Conservation (phyloP, 306 rosid genomes). For the Rosa rugosa region DNA sequence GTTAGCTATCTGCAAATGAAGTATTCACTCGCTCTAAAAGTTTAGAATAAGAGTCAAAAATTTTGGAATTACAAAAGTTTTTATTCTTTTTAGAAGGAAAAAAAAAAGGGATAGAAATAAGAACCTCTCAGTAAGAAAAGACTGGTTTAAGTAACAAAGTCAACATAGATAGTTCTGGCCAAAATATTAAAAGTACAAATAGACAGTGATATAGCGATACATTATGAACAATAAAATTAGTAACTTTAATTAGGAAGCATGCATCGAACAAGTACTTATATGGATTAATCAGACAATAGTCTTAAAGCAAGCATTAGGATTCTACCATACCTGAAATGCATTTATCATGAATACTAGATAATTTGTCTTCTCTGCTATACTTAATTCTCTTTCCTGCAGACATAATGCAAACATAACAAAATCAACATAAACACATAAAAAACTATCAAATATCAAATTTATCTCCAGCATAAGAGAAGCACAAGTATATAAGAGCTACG, state of each 20-base stretch:
- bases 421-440: slow-evolving; percentile 14
- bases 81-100: too few relatives aligned
- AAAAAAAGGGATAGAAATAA: too few relatives aligned
- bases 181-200: too few relatives aligned
- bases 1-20: neutral
- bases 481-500: neutral
- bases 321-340: slow-evolving; percentile 77
- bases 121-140: too few relatives aligned
- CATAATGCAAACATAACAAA: slow-evolving; percentile 26
- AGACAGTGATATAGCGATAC: too few relatives aligned
- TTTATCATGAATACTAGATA: slow-evolving; percentile 95
- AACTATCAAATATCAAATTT: neutral
- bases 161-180: too few relatives aligned
- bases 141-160: too few relatives aligned
- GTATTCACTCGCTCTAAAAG: neutral
- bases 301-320: slow-evolving; percentile 11
- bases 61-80: neutral
- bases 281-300: neutral
- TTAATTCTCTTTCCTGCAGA: slow-evolving; percentile 81
- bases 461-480: neutral
- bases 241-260: too few relatives aligned
- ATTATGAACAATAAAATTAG: too few relatives aligned
- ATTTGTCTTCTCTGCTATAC: slow-evolving; percentile 88
- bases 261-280: too few relatives aligned
- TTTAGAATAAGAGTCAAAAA: neutral